Conservation (phyloP, 1,139 yeast species). For the Blastobotrys arbuscula region DNA sequence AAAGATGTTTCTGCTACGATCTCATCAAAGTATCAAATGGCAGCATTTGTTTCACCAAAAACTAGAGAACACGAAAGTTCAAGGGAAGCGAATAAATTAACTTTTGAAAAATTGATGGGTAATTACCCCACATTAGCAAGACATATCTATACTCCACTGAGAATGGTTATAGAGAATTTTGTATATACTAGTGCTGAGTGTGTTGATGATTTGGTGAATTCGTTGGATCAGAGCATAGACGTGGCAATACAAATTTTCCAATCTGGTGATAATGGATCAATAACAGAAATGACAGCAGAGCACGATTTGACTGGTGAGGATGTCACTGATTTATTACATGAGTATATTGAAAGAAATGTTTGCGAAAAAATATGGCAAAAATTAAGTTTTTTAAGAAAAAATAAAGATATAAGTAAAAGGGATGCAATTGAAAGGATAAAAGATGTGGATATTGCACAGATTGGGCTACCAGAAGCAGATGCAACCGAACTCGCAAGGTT, state of each 20-base stretch:
- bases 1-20: constrained; percentile 23
- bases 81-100: constrained; percentile 2
- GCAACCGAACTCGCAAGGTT: constrained; percentile 30
- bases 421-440: constrained; percentile 43
- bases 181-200: constrained; percentile 31
- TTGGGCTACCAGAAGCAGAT: constrained; percentile 49
- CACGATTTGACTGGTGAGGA: constrained; percentile 44
- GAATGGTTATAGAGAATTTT: constrained; percentile 36
- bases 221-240: constrained; percentile 36
- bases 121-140: constrained; percentile 28
- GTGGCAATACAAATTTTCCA: constrained; percentile 41
- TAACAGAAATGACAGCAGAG: constrained; percentile 31
- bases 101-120: constrained; percentile 27
- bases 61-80: not conserved
- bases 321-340: constrained; percentile 50
- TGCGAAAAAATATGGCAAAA: constrained; percentile 43
- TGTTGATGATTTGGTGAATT: constrained; percentile 33
- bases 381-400: constrained; percentile 27
- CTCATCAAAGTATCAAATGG: constrained; percentile 17
- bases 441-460: constrained; percentile 62
- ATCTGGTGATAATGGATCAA: constrained; percentile 29
- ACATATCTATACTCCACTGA: constrained; percentile 29
- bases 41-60: constrained; percentile 3
- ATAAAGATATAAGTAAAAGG: constrained; percentile 34
- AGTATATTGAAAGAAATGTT: constrained; percentile 63